Conservation (phyloP, 179 eudicot species). For the Dionaea muscipula region DNA sequence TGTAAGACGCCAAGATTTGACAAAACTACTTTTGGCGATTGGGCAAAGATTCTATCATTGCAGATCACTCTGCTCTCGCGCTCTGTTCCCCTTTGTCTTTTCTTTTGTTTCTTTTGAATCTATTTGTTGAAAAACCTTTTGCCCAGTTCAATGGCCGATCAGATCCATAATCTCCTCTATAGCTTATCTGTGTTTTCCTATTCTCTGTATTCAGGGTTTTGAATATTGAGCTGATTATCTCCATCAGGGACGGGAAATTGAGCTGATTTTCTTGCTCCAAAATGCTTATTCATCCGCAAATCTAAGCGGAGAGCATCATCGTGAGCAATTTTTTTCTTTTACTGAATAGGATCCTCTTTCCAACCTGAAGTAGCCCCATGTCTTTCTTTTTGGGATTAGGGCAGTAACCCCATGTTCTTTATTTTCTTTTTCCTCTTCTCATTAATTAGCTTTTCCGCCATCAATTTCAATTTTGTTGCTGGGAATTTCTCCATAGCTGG, state of each 20-base stretch:
- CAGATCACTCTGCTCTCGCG: not conserved
- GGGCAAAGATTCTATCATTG: not conserved
- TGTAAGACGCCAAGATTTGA: constrained; percentile 5
- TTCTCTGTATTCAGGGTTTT: not conserved
- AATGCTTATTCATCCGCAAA: too few species aligned
- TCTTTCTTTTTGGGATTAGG: too few species aligned
- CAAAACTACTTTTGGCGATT: constrained; percentile 16
- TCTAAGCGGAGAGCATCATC: too few species aligned
- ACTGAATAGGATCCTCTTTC: too few species aligned
- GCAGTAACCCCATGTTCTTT: too few species aligned
- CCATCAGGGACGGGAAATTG: too few species aligned
- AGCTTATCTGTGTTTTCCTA: not conserved
- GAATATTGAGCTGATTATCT: too few species aligned
- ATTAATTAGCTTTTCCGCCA: not conserved
- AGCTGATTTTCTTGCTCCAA: too few species aligned
- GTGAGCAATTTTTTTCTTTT: too few species aligned
- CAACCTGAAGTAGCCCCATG: constrained; percentile 2
- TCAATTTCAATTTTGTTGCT: not conserved
- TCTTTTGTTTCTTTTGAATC: constrained; percentile 4
- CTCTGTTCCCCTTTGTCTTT: constrained; percentile 2
- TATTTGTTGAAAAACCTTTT: not conserved
- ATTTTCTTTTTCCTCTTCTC: not conserved
- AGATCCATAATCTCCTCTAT: constrained; percentile 1
- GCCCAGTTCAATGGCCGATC: not conserved
- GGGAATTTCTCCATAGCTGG: not conserved